Conservation (phyloP, 2,329 filamentous ascomycete genomes). For the Xylaria sp. region DNA sequence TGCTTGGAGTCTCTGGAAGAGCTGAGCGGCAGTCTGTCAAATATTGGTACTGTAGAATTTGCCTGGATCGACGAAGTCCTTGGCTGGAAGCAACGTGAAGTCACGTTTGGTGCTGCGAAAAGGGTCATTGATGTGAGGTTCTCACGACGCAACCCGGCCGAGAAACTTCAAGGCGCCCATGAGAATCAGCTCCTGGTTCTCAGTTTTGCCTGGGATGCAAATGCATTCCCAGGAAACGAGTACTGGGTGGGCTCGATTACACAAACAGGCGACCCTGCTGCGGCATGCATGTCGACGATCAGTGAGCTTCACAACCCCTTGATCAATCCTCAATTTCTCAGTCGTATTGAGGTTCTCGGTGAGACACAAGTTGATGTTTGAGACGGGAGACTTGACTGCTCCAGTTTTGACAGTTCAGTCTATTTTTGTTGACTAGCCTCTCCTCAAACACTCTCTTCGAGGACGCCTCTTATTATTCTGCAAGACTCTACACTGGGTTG, state of each 20-base stretch:
- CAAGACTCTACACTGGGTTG: too few species aligned
- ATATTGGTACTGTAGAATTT: constrained; percentile 28
- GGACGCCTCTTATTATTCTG: too few species aligned
- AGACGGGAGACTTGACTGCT: neutral
- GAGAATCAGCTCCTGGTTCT: constrained; percentile 28
- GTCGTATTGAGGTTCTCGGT: constrained; percentile 23
- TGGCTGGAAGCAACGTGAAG: constrained; percentile 6
- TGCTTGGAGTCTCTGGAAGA: constrained; percentile 18
- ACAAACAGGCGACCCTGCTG: constrained; percentile 31
- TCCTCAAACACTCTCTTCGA: neutral
- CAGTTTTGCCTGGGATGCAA: constrained; percentile 33
- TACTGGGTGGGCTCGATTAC: constrained; percentile 27
- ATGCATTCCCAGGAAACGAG: constrained; percentile 33
- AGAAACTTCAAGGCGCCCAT: constrained; percentile 19
- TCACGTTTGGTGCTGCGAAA: neutral
- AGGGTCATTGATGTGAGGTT: constrained; percentile 23
- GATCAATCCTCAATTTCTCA: constrained; percentile 28
- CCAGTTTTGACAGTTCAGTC: neutral
- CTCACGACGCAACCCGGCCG: constrained; percentile 26
- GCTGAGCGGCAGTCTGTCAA: constrained; percentile 9
- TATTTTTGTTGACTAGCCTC: neutral
- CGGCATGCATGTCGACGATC: constrained; percentile 34
- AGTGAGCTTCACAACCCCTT: constrained; percentile 32
- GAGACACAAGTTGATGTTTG: neutral
- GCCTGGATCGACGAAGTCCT: constrained; percentile 18